Evolutionary conservation across 768 basidiomycete genomes (phyloP), one percentile per base, ranked within the genome.

Genomic region (Sutorius australiensis): DNA sequence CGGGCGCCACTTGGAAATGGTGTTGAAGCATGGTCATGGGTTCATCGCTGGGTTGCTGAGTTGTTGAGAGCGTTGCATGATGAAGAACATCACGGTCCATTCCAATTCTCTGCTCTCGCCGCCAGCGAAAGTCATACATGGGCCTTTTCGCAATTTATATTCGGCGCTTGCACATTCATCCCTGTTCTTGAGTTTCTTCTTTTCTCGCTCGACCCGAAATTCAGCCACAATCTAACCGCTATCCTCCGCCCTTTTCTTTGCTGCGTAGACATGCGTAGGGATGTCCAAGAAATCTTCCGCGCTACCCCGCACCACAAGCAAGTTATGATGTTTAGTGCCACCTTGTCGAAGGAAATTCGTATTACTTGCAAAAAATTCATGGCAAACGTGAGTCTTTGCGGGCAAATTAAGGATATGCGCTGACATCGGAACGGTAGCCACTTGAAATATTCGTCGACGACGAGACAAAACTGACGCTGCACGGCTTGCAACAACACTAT

Each of bases 291-390:
- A 77, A 98, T 99, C 66, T 99, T 98, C 83, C 88, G 95, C 65
- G 83, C 92, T 16, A 98, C 97, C 17, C 97, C 97, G 46, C 95
- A 97, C 73, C 94, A 97, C 82, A 99, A 99, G 79, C 95, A 99
- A 80, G 97, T 99, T 61, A 99, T 99, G 97, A 99, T 99, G 97
- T 99, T 99, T 80, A 95, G 93, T 64, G 97, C 97, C 37, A 99
- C 97, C 1, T 75, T 99, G 55, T 85, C 92, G 52, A 98, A 99
- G 78, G 97, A 98, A 60, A 95, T 99, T 53, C 82, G 97, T 52
- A 80, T 86, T 7, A 98, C 97, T 0, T 99, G 97, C 84, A 98
- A 98, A 77, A 98, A 99, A 70, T 99, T 99, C 72, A 99, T 99
- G 97, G 90, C 91, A 31, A 95, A 92, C 68, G 97, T 98, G 64